These are phyloP conservation scores for Xylaria cubensis DNA, from an alignment of 495 filamentous ascomycete species.

Conservation along the genomic window DNA sequence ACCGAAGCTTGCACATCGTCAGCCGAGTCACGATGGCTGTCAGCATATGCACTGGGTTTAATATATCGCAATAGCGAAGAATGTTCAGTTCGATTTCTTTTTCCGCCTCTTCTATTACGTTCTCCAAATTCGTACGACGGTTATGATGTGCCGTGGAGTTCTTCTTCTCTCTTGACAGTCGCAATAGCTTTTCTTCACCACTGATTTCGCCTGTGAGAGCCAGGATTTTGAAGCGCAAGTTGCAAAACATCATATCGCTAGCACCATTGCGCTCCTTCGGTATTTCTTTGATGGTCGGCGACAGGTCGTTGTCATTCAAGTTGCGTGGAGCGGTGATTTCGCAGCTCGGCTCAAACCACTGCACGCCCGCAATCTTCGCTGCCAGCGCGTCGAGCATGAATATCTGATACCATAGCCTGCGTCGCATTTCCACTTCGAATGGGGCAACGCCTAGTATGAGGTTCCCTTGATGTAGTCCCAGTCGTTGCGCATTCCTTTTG, in stretches of 20 bases:
- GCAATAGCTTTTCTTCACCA: neutral
- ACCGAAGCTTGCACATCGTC: neutral
- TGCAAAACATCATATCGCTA: slow-evolving; percentile 4
- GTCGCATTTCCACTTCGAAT: slow-evolving; percentile 2
- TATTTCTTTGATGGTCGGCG: neutral
- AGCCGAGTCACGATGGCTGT: neutral
- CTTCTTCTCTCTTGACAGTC: neutral
- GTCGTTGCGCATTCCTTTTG: neutral
- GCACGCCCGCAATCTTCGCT: neutral
- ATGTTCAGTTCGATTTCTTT: neutral
- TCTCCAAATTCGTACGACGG: neutral
- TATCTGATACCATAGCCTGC: neutral
- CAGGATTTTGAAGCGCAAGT: slow-evolving; percentile 4
- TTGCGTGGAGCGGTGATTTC: neutral
- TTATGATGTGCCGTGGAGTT: neutral
- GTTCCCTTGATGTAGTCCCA: slow-evolving; percentile 1
- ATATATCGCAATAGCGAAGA: slow-evolving; percentile 9
- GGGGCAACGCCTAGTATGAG: neutral
- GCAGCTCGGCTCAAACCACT: neutral
- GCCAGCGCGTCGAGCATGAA: neutral
- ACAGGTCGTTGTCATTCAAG: neutral
- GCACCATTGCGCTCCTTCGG: slow-evolving; percentile 4
- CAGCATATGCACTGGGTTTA: slow-evolving; percentile 5
- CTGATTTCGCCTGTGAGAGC: neutral
- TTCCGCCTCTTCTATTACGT: neutral